A percentile compares a stretch with the other conserved stretches of the same genome.
Evolutionary conservation across 1,284 basidiomycete genomes (phyloP).

Genomic region (Microbotryum saponariae): DNA sequence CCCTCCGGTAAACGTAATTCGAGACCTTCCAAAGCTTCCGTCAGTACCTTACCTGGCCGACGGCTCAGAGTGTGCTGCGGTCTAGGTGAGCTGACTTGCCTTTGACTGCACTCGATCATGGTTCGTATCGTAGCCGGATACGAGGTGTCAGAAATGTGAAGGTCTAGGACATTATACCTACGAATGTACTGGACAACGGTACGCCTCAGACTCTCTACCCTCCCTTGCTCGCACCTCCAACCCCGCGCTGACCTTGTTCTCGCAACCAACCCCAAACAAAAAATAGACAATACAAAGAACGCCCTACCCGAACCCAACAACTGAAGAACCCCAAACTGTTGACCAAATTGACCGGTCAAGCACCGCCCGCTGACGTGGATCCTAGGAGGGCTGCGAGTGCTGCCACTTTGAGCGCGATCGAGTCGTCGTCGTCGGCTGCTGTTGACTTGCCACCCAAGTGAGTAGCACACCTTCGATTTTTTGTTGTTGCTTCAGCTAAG

Average conservation of each 20-base stretch:
- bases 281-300: conserved; percentile 15
- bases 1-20: neutral
- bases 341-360: conserved; percentile 9
- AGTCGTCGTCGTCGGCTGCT: neutral
- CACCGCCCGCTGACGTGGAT: neutral
- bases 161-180: conserved; percentile 21
- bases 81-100: neutral
- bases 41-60: conserved; percentile 2
- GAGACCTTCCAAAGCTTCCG: conserved; percentile 3
- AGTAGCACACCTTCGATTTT: neutral
- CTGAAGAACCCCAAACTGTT: conserved; percentile 29
- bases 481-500: no score
- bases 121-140: no score
- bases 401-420: neutral
- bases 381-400: no score
- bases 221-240: neutral
- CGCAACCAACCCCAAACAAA: no score
- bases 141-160: conserved; percentile 25
- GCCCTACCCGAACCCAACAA: conserved; percentile 20
- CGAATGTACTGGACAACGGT: conserved; percentile 20
- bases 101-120: no score
- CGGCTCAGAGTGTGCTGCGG: neutral
- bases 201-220: neutral
- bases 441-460: neutral
- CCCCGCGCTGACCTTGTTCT: neutral